phyloP scores from a whole-genome alignment of 2,329 filamentous ascomycete genomes.

The Parafenestella ontariensis region DNA sequence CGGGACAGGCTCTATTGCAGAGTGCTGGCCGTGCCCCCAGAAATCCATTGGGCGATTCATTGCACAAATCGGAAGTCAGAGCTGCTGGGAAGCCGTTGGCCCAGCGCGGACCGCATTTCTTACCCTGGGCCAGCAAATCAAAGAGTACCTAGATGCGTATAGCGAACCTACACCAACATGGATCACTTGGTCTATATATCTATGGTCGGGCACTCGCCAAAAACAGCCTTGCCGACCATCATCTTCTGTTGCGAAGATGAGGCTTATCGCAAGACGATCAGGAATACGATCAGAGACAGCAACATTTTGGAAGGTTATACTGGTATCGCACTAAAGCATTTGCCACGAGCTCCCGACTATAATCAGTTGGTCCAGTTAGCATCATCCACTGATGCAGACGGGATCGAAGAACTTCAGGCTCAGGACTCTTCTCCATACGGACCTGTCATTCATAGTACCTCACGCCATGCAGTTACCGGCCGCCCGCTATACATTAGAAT shows the following conservation, averaged over 20 bases:
- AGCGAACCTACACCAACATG: slow-evolving; percentile 10
- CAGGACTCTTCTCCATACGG: background rate
- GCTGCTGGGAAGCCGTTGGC: slow-evolving; percentile 21
- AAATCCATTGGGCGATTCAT: slow-evolving; percentile 13
- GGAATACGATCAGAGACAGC: slow-evolving; percentile 16
- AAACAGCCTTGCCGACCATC: slow-evolving; percentile 14
- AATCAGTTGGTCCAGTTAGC: slow-evolving; percentile 15
- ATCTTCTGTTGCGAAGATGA: slow-evolving; percentile 22
- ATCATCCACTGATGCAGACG: background rate
- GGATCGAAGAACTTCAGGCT: background rate
- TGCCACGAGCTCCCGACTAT: slow-evolving; percentile 17
- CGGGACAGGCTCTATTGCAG: background rate
- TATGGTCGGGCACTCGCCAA: slow-evolving; percentile 17
- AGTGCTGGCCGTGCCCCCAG: slow-evolving; percentile 10
- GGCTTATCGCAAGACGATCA: slow-evolving; percentile 8
- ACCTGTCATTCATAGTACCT: background rate
- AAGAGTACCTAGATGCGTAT: slow-evolving; percentile 13
- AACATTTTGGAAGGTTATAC: slow-evolving; percentile 8
- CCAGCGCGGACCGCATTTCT: slow-evolving; percentile 11
- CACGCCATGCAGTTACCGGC: background rate
- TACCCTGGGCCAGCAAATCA: slow-evolving; percentile 10
- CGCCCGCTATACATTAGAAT: background rate
- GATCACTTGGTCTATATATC: slow-evolving; percentile 22
- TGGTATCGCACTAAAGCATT: slow-evolving; percentile 14
- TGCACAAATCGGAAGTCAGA: slow-evolving; percentile 9